phyloP scores from a whole-genome alignment of 257 asterid species.

The Ballota nigra region DNA sequence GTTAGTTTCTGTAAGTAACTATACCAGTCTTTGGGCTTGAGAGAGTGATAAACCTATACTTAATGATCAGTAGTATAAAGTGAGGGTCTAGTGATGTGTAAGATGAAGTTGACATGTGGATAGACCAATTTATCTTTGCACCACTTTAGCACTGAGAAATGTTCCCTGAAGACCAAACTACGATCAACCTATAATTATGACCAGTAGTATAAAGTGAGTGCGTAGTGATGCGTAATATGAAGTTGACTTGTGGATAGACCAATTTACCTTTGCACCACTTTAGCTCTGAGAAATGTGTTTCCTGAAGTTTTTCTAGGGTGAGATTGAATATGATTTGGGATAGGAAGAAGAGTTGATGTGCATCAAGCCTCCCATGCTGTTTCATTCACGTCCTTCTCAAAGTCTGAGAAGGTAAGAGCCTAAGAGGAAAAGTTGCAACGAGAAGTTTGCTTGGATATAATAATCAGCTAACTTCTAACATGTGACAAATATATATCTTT shows the following conservation, averaged over 20 bases:
- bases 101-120: background rate
- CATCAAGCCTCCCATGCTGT: background rate
- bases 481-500: background rate
- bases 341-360: background rate
- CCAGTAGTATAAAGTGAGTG: too few relatives aligned
- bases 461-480: background rate
- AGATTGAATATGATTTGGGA: background rate
- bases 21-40: slow-evolving; percentile 8
- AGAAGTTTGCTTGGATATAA: slow-evolving; percentile 1
- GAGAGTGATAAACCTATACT: background rate
- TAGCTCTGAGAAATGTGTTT: too few relatives aligned
- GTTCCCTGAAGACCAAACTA: background rate
- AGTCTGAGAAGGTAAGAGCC: background rate
- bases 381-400: background rate
- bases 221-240: too few relatives aligned
- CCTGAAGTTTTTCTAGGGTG: background rate
- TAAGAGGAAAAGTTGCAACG: background rate
- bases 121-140: background rate
- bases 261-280: too few relatives aligned
- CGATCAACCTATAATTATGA: too few relatives aligned
- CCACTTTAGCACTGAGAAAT: background rate
- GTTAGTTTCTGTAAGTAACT: background rate
- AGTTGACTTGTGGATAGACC: too few relatives aligned
- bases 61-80: slow-evolving; percentile 14
- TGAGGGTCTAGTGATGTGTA: slow-evolving; percentile 1